A percentile compares a stretch with the other conserved stretches of the same genome.
phyloP scores from a whole-genome alignment of 2,329 filamentous ascomycete genomes.

The Ustilaginoidea virens region DNA sequence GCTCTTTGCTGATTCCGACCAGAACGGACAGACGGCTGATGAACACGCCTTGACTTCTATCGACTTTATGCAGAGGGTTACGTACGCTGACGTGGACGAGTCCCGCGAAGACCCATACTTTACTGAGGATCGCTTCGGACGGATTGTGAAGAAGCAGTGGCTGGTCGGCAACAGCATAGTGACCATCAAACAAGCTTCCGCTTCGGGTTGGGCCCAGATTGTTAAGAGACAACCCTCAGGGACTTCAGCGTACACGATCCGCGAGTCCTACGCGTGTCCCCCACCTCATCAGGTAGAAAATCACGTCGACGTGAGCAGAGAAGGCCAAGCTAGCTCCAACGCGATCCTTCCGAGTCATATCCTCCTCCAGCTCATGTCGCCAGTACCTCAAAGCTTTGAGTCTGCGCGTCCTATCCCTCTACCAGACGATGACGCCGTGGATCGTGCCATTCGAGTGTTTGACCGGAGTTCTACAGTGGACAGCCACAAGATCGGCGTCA shows the following conservation, averaged over 20 bases:
- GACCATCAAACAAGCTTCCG: slow-evolving; percentile 54
- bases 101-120: slow-evolving; percentile 53
- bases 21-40: slow-evolving; percentile 55
- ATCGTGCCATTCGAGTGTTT: slow-evolving; percentile 64
- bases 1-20: slow-evolving; percentile 63
- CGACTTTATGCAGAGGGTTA: slow-evolving; percentile 84
- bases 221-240: slow-evolving; percentile 59
- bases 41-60: slow-evolving; percentile 89
- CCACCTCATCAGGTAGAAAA: slow-evolving; percentile 39
- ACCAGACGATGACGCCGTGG: slow-evolving; percentile 51
- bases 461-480: slow-evolving; percentile 84
- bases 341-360: slow-evolving; percentile 60
- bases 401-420: slow-evolving; percentile 58
- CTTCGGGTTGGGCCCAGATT: slow-evolving; percentile 53
- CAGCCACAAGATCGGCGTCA: slow-evolving; percentile 86
- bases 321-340: slow-evolving; percentile 37
- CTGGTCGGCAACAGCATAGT: slow-evolving; percentile 60
- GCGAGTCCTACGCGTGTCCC: slow-evolving; percentile 42
- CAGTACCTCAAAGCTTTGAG: slow-evolving; percentile 41
- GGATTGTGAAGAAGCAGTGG: slow-evolving; percentile 53
- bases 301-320: slow-evolving; percentile 30
- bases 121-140: slow-evolving; percentile 46
- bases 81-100: slow-evolving; percentile 74
- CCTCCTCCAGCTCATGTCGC: slow-evolving; percentile 52
- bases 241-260: slow-evolving; percentile 42